Evolutionary conservation across 2,329 filamentous ascomycete genomes (phyloP).

Genomic region (Fusarium newnesense): DNA sequence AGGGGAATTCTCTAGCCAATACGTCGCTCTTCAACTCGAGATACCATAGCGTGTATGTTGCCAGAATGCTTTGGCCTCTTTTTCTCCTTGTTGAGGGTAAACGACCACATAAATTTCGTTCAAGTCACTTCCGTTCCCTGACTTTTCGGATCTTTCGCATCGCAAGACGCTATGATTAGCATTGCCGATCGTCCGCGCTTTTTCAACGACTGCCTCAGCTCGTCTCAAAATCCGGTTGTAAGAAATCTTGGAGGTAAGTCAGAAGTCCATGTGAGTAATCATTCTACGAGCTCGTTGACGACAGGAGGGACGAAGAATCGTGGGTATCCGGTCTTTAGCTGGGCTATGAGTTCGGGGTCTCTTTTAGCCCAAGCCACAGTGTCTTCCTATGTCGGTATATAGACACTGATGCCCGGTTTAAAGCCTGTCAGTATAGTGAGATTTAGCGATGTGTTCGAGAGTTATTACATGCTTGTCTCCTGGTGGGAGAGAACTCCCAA

Average conservation of each 20-base stretch:
- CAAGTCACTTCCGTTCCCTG: neutral
- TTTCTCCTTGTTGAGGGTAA: slow-evolving; percentile 21
- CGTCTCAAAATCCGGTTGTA: neutral
- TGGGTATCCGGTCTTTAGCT: slow-evolving; percentile 44
- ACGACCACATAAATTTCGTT: slow-evolving; percentile 29
- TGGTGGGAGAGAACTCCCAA: slow-evolving; percentile 40
- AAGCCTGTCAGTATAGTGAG: neutral
- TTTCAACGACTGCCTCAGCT: neutral
- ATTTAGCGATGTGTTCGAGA: neutral
- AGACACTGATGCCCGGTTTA: slow-evolving; percentile 45
- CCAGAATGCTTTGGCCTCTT: slow-evolving; percentile 45
- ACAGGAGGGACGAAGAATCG: slow-evolving; percentile 43
- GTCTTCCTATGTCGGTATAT: slow-evolving; percentile 46
- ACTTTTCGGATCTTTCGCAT: slow-evolving; percentile 21
- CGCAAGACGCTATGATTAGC: slow-evolving; percentile 27
- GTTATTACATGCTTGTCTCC: slow-evolving; percentile 43
- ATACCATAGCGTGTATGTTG: slow-evolving; percentile 46
- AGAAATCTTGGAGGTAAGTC: neutral
- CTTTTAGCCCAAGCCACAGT: slow-evolving; percentile 38
- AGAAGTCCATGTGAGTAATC: slow-evolving; percentile 31
- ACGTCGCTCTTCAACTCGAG: slow-evolving; percentile 43
- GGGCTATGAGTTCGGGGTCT: slow-evolving; percentile 32
- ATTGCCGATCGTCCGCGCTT: neutral
- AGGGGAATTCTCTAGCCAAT: slow-evolving; percentile 40
- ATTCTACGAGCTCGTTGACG: slow-evolving; percentile 33